These are phyloP conservation scores for Gentiana dahurica DNA, from an alignment of 257 asterid species.

Conservation along the genomic window DNA sequence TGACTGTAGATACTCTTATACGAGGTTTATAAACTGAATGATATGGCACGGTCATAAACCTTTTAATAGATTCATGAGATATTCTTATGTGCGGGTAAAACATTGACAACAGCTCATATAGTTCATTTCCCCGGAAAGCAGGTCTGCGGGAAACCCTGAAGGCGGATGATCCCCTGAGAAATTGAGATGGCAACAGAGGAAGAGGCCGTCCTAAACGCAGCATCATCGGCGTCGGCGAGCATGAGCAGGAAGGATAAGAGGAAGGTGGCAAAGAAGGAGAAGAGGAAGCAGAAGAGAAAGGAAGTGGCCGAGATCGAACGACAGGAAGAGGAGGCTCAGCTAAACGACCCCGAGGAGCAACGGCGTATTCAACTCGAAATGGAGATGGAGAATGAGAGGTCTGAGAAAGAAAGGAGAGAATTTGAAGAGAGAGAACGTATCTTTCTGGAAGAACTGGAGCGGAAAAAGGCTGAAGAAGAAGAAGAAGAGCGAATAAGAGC, in stretches of 20 bases:
- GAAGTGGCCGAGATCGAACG: constrained; percentile 70
- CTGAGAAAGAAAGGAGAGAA: constrained; percentile 51
- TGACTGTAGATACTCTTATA: too few relatives aligned
- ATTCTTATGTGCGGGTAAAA: too few relatives aligned
- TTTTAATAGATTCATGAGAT: too few relatives aligned
- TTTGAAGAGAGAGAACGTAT: constrained; percentile 77
- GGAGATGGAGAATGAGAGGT: constrained; percentile 59
- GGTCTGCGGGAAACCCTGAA: background rate
- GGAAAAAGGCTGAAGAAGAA: constrained; percentile 37
- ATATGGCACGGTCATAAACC: too few relatives aligned
- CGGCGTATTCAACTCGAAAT: constrained; percentile 55
- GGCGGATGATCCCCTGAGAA: constrained; percentile 13
- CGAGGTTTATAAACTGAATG: too few relatives aligned
- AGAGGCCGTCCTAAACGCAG: constrained; percentile 7
- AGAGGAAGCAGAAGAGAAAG: constrained; percentile 76
- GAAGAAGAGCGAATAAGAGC: constrained; percentile 46
- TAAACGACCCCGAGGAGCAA: constrained; percentile 70
- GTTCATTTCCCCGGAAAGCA: too few relatives aligned
- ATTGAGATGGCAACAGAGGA: constrained; percentile 13
- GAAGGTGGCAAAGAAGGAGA: constrained; percentile 74
- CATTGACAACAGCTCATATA: too few relatives aligned
- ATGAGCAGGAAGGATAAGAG: constrained; percentile 59
- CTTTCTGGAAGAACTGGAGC: constrained; percentile 62
- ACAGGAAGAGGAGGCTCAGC: constrained; percentile 54
- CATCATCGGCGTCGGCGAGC: constrained; percentile 14